Conservation (phyloP, 352 stramenopile genomes). For the Pythium aquatile region DNA sequence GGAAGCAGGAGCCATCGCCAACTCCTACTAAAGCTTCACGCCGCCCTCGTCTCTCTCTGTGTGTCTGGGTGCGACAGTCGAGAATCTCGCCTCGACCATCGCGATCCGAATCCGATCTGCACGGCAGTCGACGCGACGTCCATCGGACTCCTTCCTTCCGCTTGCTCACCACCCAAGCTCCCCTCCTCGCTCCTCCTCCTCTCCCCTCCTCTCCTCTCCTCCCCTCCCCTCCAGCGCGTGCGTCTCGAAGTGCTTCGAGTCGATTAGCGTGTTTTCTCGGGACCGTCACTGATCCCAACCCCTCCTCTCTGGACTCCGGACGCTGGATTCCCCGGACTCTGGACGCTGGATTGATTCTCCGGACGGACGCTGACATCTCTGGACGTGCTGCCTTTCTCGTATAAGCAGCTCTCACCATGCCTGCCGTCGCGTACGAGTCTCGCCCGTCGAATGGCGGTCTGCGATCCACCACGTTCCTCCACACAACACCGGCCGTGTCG, state of each 20-base stretch:
- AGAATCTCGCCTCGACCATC: neutral
- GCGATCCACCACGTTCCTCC: neutral
- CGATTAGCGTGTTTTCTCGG: neutral
- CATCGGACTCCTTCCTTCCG: neutral
- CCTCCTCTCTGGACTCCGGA: neutral
- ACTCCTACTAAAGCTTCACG: neutral
- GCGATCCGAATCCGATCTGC: neutral
- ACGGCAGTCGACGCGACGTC: neutral
- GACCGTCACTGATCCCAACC: neutral
- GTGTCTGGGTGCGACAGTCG: neutral
- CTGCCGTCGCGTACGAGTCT: neutral
- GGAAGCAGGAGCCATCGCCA: neutral
- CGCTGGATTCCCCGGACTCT: neutral
- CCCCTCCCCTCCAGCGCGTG: conserved; percentile 6
- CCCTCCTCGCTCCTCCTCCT: neutral
- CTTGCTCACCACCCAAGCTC: conserved; percentile 4
- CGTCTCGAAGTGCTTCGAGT: neutral
- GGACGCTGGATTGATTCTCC: neutral
- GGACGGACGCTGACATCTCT: neutral
- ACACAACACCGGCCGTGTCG: neutral
- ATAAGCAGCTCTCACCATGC: conserved; percentile 1
- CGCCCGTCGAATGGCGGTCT: neutral
- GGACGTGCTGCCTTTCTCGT: neutral
- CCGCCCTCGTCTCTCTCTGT: neutral
- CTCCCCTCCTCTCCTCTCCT: conserved; percentile 8